A percentile compares a stretch with the other conserved stretches of the same genome.
Evolutionary conservation across 345 rosid species (phyloP).

Genomic region (Acer negundo): DNA sequence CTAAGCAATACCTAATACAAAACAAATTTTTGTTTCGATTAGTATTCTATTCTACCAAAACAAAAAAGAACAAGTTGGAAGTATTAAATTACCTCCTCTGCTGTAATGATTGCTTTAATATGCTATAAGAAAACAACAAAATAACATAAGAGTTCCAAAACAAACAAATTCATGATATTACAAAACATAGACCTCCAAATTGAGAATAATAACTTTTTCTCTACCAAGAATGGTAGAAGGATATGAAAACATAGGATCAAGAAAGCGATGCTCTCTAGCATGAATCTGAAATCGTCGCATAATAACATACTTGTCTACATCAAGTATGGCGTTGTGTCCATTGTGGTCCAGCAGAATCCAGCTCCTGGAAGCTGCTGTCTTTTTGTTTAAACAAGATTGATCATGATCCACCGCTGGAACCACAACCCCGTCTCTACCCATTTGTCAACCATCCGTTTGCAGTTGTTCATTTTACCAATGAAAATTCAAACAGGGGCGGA

Average conservation of each 20-base stretch:
- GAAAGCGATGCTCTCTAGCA: slow-evolving; percentile 61
- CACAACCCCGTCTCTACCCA: slow-evolving; percentile 18
- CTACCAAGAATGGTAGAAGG: slow-evolving; percentile 56
- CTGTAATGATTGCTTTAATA: slow-evolving; percentile 59
- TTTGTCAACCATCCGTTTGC: not conserved
- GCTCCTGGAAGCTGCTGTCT: slow-evolving; percentile 36
- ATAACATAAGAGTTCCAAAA: not conserved
- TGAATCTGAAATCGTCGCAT: slow-evolving; percentile 58
- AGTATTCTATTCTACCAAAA: slow-evolving; percentile 12
- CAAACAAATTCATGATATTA: not conserved
- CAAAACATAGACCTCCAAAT: slow-evolving; percentile 39
- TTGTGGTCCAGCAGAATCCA: slow-evolving; percentile 43
- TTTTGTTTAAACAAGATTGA: slow-evolving; percentile 35
- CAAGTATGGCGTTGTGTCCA: slow-evolving; percentile 37
- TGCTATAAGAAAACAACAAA: slow-evolving; percentile 30
- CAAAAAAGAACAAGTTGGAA: not conserved
- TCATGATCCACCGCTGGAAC: slow-evolving; percentile 23
- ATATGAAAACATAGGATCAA: slow-evolving; percentile 52
- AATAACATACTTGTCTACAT: slow-evolving; percentile 52
- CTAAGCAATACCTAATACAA: slow-evolving; percentile 44
- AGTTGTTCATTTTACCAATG: not conserved
- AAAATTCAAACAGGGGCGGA: too few relatives aligned
- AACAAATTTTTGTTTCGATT: not conserved
- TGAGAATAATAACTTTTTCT: slow-evolving; percentile 53
- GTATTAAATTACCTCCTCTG: slow-evolving; percentile 38